Evolutionary conservation across 1,284 basidiomycete genomes (phyloP).

Genomic region (Leccinum fuscescens): DNA sequence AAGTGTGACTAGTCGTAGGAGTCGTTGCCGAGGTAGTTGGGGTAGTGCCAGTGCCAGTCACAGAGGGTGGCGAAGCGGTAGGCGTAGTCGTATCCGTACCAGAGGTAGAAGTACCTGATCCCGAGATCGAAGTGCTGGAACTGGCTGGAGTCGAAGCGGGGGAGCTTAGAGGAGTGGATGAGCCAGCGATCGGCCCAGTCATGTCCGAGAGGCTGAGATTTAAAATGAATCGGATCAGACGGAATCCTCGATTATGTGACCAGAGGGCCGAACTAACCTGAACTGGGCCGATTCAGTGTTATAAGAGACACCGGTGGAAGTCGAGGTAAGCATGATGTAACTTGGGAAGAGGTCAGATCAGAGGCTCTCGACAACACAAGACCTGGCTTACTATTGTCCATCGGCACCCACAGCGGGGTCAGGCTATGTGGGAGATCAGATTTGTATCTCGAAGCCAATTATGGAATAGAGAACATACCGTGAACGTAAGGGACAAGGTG

Average conservation of each 20-base stretch:
- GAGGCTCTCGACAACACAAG: background rate
- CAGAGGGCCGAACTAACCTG: conserved; percentile 36
- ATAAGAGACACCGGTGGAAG: conserved; percentile 33
- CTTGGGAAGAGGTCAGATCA: conserved; percentile 15
- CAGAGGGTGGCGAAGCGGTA: conserved; percentile 1
- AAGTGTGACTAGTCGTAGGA: background rate
- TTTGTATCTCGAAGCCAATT: background rate
- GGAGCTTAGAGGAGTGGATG: conserved; percentile 43
- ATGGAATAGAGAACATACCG: conserved; percentile 26
- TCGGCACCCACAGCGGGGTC: conserved; percentile 16
- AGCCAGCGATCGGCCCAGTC: conserved; percentile 44
- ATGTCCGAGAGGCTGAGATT: conserved; percentile 50
- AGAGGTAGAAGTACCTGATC: conserved; percentile 10
- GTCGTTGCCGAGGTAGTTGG: conserved; percentile 4
- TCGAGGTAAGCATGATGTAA: conserved; percentile 59
- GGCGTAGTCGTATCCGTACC: background rate
- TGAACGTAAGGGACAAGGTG: conserved; percentile 37
- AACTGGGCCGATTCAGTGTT: conserved; percentile 55
- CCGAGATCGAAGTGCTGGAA: background rate
- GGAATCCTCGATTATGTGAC: background rate
- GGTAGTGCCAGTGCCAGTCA: background rate
- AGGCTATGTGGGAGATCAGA: conserved; percentile 12
- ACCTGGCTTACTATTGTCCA: conserved; percentile 26
- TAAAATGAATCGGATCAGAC: conserved; percentile 8
- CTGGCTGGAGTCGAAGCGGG: conserved; percentile 5